Base-by-base conservation (phyloP, 2,329 filamentous ascomycete species). In the Hyphodiscus sp. region DNA sequence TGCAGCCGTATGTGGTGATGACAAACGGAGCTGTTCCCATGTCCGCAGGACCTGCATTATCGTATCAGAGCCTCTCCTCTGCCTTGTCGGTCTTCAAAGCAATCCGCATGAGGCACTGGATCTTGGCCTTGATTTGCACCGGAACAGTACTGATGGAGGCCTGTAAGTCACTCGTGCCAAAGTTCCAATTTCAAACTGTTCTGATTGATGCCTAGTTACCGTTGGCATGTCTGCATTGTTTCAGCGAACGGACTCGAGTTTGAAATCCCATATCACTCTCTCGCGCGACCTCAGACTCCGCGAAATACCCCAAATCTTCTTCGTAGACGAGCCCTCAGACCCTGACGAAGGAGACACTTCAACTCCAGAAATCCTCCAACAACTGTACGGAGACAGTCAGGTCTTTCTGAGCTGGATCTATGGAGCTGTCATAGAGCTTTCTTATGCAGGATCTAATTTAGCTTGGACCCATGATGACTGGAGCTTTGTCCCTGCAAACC, bases 1-100 rank as follows among this genome's bases (percentile, higher is more conserved):
- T 59, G n/a, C 57, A 58, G 38, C 55, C 55, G 20, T 60, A 54
- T 45, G 42, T 58, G 16, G 54, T 55, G n/a, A 52, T 60, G 55
- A 51, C 51, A 13, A 33, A 47, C 15, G n/a, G 46, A 18, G 45
- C 42, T 2, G 47, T 38, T 2, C 20, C 30, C 20, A 38, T 18
- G 5, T 43, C 41, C 2, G 49, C 19, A 33, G 45, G 47, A 29
- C 20, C 51, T 16, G 26, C n/a, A 2, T 38, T 56, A 5, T 55
- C 55, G 13, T 60, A 58, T 44, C 38, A 52, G 4, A 51, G 23
- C n/a, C 26, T 51, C 20, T 50, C 55, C 4, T 26, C 55, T n/a
- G 23, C 46, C 1, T 59, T 55, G 55, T 42, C 52, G 13, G 47
- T 42, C n/a, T 38, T 29, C 2, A 57, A 57, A 45, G 55, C 57